Percentiles rank a stretch among this genome's conserved stretches.
These are phyloP conservation scores for Streptanthus diversifolius DNA, from an alignment of 345 rosid genomes.

Conservation along the genomic window DNA sequence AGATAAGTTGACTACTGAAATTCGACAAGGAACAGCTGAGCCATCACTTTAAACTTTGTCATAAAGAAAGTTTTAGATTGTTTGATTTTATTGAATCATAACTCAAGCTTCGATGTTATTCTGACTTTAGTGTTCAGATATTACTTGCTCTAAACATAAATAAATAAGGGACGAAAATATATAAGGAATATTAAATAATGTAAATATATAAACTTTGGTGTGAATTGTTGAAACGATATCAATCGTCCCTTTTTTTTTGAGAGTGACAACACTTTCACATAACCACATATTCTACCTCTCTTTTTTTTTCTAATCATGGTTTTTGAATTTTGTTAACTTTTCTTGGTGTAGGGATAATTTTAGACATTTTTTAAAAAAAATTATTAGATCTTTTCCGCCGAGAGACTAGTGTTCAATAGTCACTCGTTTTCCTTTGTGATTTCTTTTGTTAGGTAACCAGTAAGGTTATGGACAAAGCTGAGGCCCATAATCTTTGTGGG, in stretches of 20 bases:
- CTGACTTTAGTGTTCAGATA: not conserved
- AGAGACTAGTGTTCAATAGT: not conserved
- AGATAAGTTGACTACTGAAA: not conserved
- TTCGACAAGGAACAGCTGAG: not conserved
- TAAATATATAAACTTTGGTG: not conserved
- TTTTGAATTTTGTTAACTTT: not conserved
- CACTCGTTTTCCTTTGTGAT: not conserved
- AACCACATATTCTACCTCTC: not conserved
- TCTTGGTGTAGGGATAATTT: not conserved
- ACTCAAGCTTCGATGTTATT: not conserved
- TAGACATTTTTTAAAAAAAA: too few relatives aligned
- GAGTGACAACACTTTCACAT: conserved; percentile 1
- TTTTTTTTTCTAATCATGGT: not conserved
- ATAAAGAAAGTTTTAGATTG: not conserved
- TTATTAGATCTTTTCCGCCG: not conserved
- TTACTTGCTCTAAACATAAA: not conserved
- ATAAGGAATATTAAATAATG: not conserved
- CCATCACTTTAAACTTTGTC: not conserved
- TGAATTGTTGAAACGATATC: not conserved
- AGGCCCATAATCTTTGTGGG: not conserved
- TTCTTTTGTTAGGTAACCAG: not conserved
- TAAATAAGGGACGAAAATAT: not conserved
- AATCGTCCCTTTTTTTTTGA: not conserved
- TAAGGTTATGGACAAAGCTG: not conserved
- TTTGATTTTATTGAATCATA: not conserved